Conservation (phyloP, 257 asterid genomes). For the Solanum bukasovii region DNA sequence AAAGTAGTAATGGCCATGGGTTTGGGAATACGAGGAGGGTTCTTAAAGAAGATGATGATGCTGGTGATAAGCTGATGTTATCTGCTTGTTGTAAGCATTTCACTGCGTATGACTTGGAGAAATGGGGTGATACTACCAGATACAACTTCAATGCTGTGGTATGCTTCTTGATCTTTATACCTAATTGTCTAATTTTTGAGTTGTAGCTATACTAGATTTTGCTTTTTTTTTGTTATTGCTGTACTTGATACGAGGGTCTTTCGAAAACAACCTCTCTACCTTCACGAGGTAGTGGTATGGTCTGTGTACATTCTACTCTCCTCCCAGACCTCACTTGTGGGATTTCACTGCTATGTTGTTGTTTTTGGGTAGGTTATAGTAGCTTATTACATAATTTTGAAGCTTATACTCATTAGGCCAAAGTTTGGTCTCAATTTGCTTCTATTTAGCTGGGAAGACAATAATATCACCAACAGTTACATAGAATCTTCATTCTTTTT, state of each 20-base stretch:
- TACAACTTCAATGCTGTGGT: conserved; percentile 82
- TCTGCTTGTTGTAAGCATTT: conserved; percentile 98
- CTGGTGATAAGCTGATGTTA: conserved; percentile 36
- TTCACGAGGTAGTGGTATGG: neutral
- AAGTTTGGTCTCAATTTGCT: neutral
- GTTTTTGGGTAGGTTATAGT: neutral
- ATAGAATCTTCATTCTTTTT: neutral
- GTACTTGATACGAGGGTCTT: neutral
- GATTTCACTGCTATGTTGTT: too few relatives aligned
- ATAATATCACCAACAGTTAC: neutral
- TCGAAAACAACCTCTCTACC: neutral
- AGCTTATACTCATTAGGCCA: neutral
- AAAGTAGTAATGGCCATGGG: neutral
- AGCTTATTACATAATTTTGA: neutral
- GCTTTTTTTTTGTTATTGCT: neutral
- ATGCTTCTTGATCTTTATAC: neutral
- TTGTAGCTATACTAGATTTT: neutral
- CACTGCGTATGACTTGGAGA: conserved; percentile 87
- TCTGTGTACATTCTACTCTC: too few relatives aligned
- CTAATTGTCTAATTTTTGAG: neutral
- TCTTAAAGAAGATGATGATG: conserved; percentile 14
- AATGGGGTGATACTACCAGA: conserved; percentile 62
- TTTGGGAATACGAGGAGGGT: neutral
- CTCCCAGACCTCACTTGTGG: neutral
- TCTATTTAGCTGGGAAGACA: neutral